A percentile compares a stretch with the other conserved stretches of the same genome.
Evolutionary conservation across 1,139 yeast species (phyloP).

Genomic region (Scheffersomyces cryptocercus): DNA sequence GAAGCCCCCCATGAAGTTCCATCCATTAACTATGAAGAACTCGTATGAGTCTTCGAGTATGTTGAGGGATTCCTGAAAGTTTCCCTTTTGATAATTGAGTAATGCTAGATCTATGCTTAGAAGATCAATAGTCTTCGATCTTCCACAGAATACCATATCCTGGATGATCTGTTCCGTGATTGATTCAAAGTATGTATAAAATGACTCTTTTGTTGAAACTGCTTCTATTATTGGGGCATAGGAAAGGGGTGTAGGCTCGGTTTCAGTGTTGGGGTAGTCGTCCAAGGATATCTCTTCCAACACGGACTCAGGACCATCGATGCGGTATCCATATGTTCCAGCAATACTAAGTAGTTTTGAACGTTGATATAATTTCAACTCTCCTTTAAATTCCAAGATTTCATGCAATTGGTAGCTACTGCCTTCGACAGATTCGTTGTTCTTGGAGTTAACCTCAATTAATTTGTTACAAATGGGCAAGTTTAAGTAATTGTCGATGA

Average conservation of each 20-base stretch:
- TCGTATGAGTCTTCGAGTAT: conserved; percentile 69
- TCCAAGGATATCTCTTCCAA: conserved; percentile 31
- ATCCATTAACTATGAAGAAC: conserved; percentile 65
- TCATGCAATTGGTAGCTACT: conserved; percentile 24
- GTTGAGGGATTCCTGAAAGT: conserved; percentile 61
- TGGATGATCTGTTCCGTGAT: conserved; percentile 46
- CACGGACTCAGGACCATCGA: conserved; percentile 37
- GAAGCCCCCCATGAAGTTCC: conserved; percentile 71
- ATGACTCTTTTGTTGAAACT: conserved; percentile 18
- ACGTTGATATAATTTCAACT: conserved; percentile 45
- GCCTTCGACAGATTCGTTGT: conserved; percentile 7
- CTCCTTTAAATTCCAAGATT: conserved; percentile 47
- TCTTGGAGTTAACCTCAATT: conserved; percentile 14
- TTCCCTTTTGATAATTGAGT: conserved; percentile 57
- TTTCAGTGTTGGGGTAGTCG: conserved; percentile 21
- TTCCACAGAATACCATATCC: conserved; percentile 47
- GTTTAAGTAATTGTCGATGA: conserved; percentile 32
- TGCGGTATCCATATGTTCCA: conserved; percentile 25
- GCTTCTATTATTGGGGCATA: conserved; percentile 16
- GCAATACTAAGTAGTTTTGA: conserved; percentile 44
- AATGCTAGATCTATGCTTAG: conserved; percentile 82
- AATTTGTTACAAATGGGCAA: conserved; percentile 28
- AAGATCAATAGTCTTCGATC: conserved; percentile 68
- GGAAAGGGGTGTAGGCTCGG: conserved; percentile 4
- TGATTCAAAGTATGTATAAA: conserved; percentile 26